A percentile compares a stretch with the other conserved stretches of the same genome.
phyloP scores from a whole-genome alignment of 805 yeast species.

The Blastobotrys americana region DNA sequence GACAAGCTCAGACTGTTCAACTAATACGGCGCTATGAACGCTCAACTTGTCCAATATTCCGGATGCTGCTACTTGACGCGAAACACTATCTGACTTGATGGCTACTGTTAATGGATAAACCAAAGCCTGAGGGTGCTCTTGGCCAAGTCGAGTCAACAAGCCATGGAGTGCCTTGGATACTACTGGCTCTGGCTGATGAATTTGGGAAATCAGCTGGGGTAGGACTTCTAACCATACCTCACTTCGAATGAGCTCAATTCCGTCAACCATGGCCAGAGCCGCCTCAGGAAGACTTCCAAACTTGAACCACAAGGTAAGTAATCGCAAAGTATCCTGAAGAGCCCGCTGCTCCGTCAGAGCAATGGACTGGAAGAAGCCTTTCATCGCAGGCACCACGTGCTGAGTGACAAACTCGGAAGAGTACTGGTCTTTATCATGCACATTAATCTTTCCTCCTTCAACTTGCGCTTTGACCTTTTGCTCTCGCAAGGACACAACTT shows the following conservation, averaged over 20 bases:
- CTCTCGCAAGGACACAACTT: conserved; percentile 60
- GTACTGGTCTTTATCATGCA: conserved; percentile 27
- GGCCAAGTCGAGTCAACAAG: conserved; percentile 77
- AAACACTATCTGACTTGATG: conserved; percentile 83
- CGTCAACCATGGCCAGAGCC: conserved; percentile 82
- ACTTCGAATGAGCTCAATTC: conserved; percentile 78
- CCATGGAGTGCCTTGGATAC: conserved; percentile 78
- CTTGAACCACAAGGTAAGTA: conserved; percentile 89
- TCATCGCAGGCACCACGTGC: conserved; percentile 92
- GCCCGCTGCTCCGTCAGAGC: conserved; percentile 81
- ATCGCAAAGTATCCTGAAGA: conserved; percentile 82
- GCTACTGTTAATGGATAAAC: conserved; percentile 95
- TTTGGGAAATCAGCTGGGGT: conserved; percentile 92
- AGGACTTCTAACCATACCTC: conserved; percentile 94
- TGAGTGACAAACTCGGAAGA: conserved; percentile 50
- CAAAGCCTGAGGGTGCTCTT: conserved; percentile 94
- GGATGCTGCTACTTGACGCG: conserved; percentile 84
- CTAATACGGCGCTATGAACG: conserved; percentile 73
- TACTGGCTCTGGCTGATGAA: conserved; percentile 85
- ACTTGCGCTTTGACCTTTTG: conserved; percentile 1
- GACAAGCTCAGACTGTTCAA: conserved; percentile 90
- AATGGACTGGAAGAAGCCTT: conserved; percentile 92
- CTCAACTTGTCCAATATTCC: conserved; percentile 90
- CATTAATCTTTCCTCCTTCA: neutral
- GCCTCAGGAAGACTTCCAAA: conserved; percentile 94